Evolutionary conservation across 2,329 filamentous ascomycete genomes (phyloP).

Genomic region (Apiospora saccharicola): DNA sequence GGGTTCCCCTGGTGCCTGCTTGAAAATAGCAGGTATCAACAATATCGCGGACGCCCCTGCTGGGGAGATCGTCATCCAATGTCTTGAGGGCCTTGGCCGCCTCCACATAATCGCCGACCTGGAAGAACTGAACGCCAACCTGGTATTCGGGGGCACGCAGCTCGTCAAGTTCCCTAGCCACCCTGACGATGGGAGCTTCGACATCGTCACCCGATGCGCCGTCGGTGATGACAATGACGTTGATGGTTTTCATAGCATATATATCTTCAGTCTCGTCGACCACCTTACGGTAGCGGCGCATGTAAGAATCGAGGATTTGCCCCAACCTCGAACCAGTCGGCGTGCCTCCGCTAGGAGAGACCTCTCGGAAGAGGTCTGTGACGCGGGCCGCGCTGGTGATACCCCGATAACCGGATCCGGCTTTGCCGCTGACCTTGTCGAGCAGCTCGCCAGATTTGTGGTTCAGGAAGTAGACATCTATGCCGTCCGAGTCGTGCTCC

Average conservation of each 20-base stretch:
- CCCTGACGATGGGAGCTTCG: constrained; percentile 70
- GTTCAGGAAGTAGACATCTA: constrained; percentile 94
- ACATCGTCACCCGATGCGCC: constrained; percentile 81
- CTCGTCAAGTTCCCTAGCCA: constrained; percentile 74
- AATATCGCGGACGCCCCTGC: constrained; percentile 76
- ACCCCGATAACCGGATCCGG: constrained; percentile 66
- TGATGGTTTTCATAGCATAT: constrained; percentile 73
- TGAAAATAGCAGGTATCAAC: constrained; percentile 88
- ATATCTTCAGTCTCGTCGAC: constrained; percentile 44
- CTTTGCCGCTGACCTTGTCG: constrained; percentile 42
- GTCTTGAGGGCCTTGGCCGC: constrained; percentile 72
- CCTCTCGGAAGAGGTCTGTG: constrained; percentile 70
- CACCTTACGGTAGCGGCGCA: constrained; percentile 60
- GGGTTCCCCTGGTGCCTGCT: constrained; percentile 49
- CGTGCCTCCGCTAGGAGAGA: constrained; percentile 72
- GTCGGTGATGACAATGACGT: constrained; percentile 93
- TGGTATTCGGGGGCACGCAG: constrained; percentile 79
- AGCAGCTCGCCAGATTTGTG: constrained; percentile 54
- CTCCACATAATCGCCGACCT: constrained; percentile 76
- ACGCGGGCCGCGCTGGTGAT: constrained; percentile 67
- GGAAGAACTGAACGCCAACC: constrained; percentile 94
- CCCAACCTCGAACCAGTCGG: constrained; percentile 77
- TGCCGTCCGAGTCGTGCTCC: constrained; percentile 78
- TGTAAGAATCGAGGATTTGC: constrained; percentile 76
- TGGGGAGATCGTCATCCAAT: constrained; percentile 76